These are phyloP conservation scores for Phialophora chinensis DNA, from an alignment of 2,329 filamentous ascomycete genomes.

Conservation along the genomic window DNA sequence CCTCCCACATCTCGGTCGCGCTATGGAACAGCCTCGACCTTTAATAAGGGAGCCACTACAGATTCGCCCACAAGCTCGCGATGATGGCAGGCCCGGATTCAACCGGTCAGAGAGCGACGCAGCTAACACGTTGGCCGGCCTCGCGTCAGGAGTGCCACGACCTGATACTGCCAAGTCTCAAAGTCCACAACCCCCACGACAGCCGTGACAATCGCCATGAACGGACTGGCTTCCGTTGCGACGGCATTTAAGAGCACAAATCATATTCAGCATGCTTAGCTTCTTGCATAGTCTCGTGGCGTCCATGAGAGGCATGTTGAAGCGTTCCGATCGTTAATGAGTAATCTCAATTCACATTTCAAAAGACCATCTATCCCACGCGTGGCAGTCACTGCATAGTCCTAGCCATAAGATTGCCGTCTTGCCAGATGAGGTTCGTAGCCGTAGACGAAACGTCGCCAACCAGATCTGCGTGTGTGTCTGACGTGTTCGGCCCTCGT, in stretches of 20 bases:
- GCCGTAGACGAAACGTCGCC: background rate
- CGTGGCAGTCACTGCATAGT: background rate
- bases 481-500: background rate
- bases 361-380: background rate
- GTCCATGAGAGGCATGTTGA: background rate
- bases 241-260: background rate
- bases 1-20: constrained; percentile 20
- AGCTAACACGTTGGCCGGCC: constrained; percentile 35
- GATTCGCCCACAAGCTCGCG: constrained; percentile 23
- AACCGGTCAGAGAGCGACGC: constrained; percentile 38
- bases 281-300: background rate
- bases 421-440: background rate
- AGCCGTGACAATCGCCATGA: constrained; percentile 15
- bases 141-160: constrained; percentile 31
- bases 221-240: constrained; percentile 1
- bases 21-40: constrained; percentile 25
- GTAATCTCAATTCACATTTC: background rate
- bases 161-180: constrained; percentile 21
- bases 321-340: background rate
- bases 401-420: background rate
- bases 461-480: background rate
- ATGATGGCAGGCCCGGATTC: constrained; percentile 21
- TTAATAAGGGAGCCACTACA: constrained; percentile 17
- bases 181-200: constrained; percentile 12
- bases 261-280: background rate